Evolutionary conservation across 805 yeast genomes (phyloP), one percentile per base, ranked within the genome.

Genomic region (Yamadazyma philogaea): DNA sequence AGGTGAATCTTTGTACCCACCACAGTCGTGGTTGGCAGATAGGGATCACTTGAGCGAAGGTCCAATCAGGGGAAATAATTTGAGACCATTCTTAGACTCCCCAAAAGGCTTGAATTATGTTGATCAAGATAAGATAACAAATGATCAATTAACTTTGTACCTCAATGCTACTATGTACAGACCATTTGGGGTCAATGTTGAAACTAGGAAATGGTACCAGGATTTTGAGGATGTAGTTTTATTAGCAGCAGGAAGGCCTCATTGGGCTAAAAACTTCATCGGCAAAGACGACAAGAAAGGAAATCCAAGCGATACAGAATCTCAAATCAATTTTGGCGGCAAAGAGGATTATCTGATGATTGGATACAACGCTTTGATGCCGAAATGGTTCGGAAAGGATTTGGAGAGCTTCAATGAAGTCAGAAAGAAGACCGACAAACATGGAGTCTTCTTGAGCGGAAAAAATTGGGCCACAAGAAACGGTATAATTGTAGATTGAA

Each of bases 251-350:
- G 99, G 99, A 34, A 86, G 82, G 60, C 99, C 99, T 2, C 99
- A 91, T 63, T 91, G 99, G 99, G 99, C 99, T 14, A 91, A 91
- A 71, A 90, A 89, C 63, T 91, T 88, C 61, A 70, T 86, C 43
- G 95, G 96, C 1, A 52, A 67, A 37, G 60, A 57, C 12, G 49
- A 64, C 6, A 53, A 52, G 7, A 60, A 48, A 35, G 72, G 69
- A 36, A 49, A 66, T 2, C 50, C 46, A 7, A 60, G 48, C 39
- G 77, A 73, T 40, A 59, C 68, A 37, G 58, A 68, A 32, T 70
- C 66, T 42, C 74, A 70, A 51, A 43, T 64, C 39, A 53, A 50
- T 11, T 68, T 51, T 48, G 74, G 74, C 2, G 75, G 72, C 1
- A 65, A 68, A 40, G 82, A 78, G 48, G 64, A 60, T 50, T 84